These are phyloP conservation scores for Bauhinia variegata DNA, from an alignment of 306 rosid genomes.

Conservation along the genomic window DNA sequence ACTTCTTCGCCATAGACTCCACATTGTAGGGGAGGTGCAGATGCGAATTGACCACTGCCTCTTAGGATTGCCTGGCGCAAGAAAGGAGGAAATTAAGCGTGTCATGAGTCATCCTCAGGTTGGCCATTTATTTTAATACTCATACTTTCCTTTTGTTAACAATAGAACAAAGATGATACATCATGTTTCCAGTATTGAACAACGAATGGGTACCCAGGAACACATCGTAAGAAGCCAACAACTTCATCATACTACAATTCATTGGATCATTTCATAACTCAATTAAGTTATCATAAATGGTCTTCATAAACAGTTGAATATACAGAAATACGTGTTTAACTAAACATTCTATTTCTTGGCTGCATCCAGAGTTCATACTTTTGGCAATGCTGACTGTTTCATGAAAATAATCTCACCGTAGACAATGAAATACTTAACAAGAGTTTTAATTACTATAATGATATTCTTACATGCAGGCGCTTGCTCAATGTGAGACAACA, in stretches of 20 bases:
- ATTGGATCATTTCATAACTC: constrained; percentile 8
- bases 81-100: constrained; percentile 66
- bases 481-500: constrained; percentile 68
- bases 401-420: too few relatives aligned
- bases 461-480: constrained; percentile 66
- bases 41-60: constrained; percentile 79
- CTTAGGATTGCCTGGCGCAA: constrained; percentile 75
- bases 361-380: too few relatives aligned
- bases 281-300: not conserved
- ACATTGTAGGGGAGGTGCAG: constrained; percentile 89
- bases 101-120: constrained; percentile 94
- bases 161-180: not conserved
- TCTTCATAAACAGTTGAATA: not conserved
- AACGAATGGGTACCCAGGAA: constrained; percentile 22
- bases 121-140: constrained; percentile 10
- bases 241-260: constrained; percentile 24
- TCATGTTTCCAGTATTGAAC: constrained; percentile 26
- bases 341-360: too few relatives aligned
- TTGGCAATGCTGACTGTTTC: too few relatives aligned
- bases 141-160: constrained; percentile 1
- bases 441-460: not conserved
- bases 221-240: not conserved
- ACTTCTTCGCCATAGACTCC: constrained; percentile 87
- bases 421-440: too few relatives aligned
- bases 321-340: too few relatives aligned